A percentile compares a stretch with the other conserved stretches of the same genome.
These are phyloP conservation scores for Sonneratia alba DNA, from an alignment of 345 rosid species.

Conservation along the genomic window DNA sequence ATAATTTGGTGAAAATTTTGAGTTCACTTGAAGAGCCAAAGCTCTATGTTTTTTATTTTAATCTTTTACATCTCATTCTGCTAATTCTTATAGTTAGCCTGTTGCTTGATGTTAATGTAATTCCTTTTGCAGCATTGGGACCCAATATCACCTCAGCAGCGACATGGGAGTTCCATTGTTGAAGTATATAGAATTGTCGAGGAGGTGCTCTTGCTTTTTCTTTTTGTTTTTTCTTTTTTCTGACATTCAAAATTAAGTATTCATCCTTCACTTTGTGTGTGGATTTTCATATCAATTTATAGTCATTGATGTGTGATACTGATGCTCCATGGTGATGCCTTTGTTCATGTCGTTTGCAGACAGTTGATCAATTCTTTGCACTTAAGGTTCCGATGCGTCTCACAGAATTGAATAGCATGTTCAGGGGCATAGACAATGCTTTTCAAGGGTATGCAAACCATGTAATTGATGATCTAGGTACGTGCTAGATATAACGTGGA, in stretches of 20 bases:
- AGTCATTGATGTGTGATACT: not conserved
- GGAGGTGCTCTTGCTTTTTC: constrained; percentile 40
- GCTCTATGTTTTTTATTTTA: not conserved
- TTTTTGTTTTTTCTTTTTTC: not conserved
- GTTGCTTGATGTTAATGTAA: constrained; percentile 3
- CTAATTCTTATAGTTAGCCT: not conserved
- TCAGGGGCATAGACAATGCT: constrained; percentile 85
- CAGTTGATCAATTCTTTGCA: constrained; percentile 89
- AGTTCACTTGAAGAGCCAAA: too few species aligned
- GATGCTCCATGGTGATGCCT: not conserved
- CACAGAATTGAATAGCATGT: constrained; percentile 55
- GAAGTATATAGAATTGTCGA: constrained; percentile 96
- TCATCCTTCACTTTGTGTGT: not conserved
- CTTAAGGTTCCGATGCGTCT: constrained; percentile 86
- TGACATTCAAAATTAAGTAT: not conserved
- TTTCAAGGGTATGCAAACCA: constrained; percentile 84
- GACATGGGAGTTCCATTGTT: constrained; percentile 89
- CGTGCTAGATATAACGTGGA: constrained; percentile 17
- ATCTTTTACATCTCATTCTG: not conserved
- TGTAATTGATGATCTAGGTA: constrained; percentile 72
- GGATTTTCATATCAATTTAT: not conserved
- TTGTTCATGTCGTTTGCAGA: constrained; percentile 40
- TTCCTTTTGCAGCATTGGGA: constrained; percentile 65
- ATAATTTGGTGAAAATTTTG: too few species aligned
- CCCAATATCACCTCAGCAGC: constrained; percentile 87